phyloP scores from a whole-genome alignment of 2,329 filamentous ascomycete species.

The Tricladium varicosporioides region DNA sequence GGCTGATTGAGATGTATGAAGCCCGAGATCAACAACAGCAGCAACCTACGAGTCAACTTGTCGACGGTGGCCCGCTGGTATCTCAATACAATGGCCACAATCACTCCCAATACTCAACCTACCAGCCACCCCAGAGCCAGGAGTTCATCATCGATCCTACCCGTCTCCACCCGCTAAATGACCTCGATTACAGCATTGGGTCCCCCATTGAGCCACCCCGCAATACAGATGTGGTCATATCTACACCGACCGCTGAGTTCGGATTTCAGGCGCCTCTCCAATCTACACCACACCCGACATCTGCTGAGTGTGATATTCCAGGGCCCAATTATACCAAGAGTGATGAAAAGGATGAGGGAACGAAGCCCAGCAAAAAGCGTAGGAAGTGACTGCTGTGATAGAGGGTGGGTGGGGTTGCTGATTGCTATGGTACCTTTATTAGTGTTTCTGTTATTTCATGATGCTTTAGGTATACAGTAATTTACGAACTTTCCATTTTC shows the following conservation, averaged over 20 bases:
- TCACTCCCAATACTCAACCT: conserved; percentile 5
- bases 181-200: too few relatives aligned
- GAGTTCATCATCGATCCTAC: conserved; percentile 9
- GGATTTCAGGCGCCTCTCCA: neutral
- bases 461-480: neutral
- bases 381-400: conserved; percentile 10
- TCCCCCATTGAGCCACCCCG: neutral
- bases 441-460: conserved; percentile 1
- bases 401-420: neutral
- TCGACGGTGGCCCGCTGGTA: conserved; percentile 4
- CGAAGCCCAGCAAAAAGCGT: conserved; percentile 9
- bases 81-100: conserved; percentile 8
- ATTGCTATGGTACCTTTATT: neutral
- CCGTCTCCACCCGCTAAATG: too few relatives aligned
- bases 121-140: conserved; percentile 4
- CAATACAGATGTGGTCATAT: conserved; percentile 1
- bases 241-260: conserved; percentile 3
- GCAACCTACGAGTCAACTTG: conserved; percentile 6
- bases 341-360: conserved; percentile 5
- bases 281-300: conserved; percentile 4
- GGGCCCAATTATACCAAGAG: conserved; percentile 2
- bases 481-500: neutral
- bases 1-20: conserved; percentile 14
- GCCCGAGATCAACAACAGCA: conserved; percentile 1
- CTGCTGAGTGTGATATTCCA: conserved; percentile 2